Base-by-base conservation (phyloP, 768 basidiomycete genomes). In the Leucosporidium creatinivorum region DNA sequence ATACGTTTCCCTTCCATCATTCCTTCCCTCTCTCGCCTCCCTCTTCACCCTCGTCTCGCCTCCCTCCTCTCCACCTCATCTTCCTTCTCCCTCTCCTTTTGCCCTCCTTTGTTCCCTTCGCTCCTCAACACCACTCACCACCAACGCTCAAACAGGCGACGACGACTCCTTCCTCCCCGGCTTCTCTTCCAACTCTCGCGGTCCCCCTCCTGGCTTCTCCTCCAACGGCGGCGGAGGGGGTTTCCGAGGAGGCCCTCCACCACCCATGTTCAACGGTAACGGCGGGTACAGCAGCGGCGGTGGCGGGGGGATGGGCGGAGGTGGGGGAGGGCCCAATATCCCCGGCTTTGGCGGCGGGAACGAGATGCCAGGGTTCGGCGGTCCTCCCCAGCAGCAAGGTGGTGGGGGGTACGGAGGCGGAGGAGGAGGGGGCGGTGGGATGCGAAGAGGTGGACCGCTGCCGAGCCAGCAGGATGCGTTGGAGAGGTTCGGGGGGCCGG, bases 401-500 rank as follows among this genome's bases (percentile, higher is more conserved):
- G 51, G 30, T 39, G 50, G 31, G 3, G 61, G 25, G 33, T 15
- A 50, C 30, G 60, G 58, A 26, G 44, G 26, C 1, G 55, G 30
- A 25, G 33, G 62, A 33, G 31, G 23, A 1, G 69, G 74, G 74
- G 74, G 73, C 74, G 78, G 73, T 74, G 78, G 78, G 70, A 74
- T 63, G 50, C 68, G 77, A 36, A 59, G 70, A 13, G 69, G 71
- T 57, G 80, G 80, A 17, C 78, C 82, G 63, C 73, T 82, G 61
- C 82, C 82, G 9, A 78, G 80, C 52, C 85, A 85, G 70, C 83
- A 84, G 49, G 85, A 86, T 39, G 79, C 82, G 76, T 82, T 77
- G 65, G 64, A 63, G 49, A 26, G 39, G 49, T 51, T 21, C 26
- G 28, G 59, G 18, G 69, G 49, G 73, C n/a, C 61, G 73, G 28